Base-by-base conservation (phyloP, 73 alveolate genomes). In the Paramecium sonneborni region DNA sequence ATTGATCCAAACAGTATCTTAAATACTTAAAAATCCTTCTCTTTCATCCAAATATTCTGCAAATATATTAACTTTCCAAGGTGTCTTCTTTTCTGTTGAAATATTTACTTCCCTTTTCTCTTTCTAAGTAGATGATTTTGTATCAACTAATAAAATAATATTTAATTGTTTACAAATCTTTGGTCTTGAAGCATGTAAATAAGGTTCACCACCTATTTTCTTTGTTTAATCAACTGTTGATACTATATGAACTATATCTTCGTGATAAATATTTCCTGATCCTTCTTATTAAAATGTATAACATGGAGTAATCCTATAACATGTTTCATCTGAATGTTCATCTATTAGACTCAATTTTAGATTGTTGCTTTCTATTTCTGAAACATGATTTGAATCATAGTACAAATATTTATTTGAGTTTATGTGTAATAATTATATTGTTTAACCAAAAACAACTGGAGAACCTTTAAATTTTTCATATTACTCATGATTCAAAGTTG, bases 281-380 rank as follows among this genome's bases (percentile, higher is more conserved):
- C 93, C 85, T 86, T 86, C 93, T 39, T 86, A 35, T 23, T 86
- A 67, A 38, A 62, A 86, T 39, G 88, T 86, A 32, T 62, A 86
- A 21, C 93, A 86, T 7, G 93, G 72, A 23, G 69, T 41, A 2
- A 86, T 86, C 37, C 93, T 38, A 39, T 62, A 86, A 28, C 69
- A 62, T 38, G 93, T 86, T 21, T 86, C 93, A 44, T 86, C 93
- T 15, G 93, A 86, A 38, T 86, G 85, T 23, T 86, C 93, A 39
- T 86, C 93, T 35, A 62, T 62, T 62, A 86, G 35, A 57, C 93
- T 86, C 6, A 62, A 69, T 38, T 58, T 86, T 7, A 86, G 69
- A 23, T 86, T 86, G 20, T 86, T 76, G 76, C 93, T 86, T 14
- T 86, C 93, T 9, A 58, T 46, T 24, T 86, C 93, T 58, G 93